phyloP scores from a whole-genome alignment of 1,284 basidiomycete genomes.

The Apiotrichum akiyoshidainum region DNA sequence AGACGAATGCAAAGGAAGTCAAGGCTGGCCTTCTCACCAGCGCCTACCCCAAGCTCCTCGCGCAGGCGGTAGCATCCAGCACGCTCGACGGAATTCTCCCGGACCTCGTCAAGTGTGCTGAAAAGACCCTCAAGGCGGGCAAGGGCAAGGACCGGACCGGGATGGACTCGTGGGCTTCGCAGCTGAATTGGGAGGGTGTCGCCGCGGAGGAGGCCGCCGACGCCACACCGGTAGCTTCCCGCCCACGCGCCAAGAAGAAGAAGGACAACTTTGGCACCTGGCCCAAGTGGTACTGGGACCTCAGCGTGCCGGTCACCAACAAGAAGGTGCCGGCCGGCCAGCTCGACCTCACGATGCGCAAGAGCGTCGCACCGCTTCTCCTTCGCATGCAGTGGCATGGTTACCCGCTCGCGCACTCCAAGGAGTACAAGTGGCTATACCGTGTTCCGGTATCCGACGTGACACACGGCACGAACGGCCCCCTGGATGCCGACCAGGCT shows the following conservation, averaged over 20 bases:
- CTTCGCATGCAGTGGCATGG: conserved; percentile 84
- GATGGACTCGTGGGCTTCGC: conserved; percentile 10
- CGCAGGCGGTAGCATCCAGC: conserved; percentile 2
- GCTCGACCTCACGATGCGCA: conserved; percentile 83
- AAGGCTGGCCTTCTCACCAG: conserved; percentile 27
- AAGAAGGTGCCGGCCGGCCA: conserved; percentile 46
- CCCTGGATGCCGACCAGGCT: conserved; percentile 44
- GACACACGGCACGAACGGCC: conserved; percentile 62
- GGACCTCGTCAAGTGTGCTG: conserved; percentile 21
- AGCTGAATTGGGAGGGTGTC: conserved; percentile 14
- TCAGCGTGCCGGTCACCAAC: conserved; percentile 52
- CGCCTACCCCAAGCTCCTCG: conserved; percentile 26
- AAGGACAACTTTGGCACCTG: conserved; percentile 46
- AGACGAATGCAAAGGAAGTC: conserved; percentile 19
- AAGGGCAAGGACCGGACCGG: background rate
- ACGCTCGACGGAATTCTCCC: conserved; percentile 13
- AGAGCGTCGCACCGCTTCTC: conserved; percentile 77
- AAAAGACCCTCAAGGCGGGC: conserved; percentile 15
- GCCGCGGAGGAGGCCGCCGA: background rate
- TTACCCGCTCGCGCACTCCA: conserved; percentile 79
- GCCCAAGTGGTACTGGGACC: conserved; percentile 98
- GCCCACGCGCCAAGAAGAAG: background rate
- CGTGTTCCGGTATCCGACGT: conserved; percentile 58
- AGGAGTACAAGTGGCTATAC: conserved; percentile 88
- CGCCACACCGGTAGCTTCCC: background rate